phyloP scores from a whole-genome alignment of 2,329 filamentous ascomycete species.

The Cadophora sp. region DNA sequence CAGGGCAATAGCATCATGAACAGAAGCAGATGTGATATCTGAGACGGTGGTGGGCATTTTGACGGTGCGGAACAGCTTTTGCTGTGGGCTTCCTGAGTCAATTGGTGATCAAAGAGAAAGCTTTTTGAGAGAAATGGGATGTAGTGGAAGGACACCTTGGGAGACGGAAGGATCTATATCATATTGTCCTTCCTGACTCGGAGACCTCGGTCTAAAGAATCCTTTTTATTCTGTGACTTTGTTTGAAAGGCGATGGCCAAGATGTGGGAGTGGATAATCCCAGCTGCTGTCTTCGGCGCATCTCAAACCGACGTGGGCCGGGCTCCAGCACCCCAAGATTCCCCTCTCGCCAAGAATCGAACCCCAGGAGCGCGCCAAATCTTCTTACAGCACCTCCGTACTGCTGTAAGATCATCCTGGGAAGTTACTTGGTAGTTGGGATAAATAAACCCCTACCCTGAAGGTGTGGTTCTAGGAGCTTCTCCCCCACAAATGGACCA shows the following conservation, averaged over 20 bases:
- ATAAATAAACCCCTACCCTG: no score
- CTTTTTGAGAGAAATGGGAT: not conserved
- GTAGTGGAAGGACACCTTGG: not conserved
- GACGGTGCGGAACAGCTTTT: not conserved
- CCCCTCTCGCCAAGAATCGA: not conserved
- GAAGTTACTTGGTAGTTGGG: no score
- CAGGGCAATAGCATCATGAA: conserved; percentile 20
- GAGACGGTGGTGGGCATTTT: conserved; percentile 20
- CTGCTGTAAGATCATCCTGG: no score
- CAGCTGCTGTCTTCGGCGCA: conserved; percentile 3
- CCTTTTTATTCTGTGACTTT: not conserved
- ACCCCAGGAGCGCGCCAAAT: no score
- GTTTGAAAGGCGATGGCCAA: not conserved
- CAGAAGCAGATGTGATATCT: conserved; percentile 16
- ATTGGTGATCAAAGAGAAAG: not conserved
- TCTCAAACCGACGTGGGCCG: conserved; percentile 6
- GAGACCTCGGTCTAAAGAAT: conserved; percentile 1
- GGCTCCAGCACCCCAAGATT: not conserved
- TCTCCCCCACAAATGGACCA: no score
- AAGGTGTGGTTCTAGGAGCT: no score
- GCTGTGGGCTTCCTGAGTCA: not conserved
- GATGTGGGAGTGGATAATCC: conserved; percentile 1
- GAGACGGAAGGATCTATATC: not conserved
- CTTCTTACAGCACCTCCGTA: no score
- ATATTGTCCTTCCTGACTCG: not conserved